Evolutionary conservation across 345 rosid species (phyloP).

Genomic region (Capsella bursapastoris): DNA sequence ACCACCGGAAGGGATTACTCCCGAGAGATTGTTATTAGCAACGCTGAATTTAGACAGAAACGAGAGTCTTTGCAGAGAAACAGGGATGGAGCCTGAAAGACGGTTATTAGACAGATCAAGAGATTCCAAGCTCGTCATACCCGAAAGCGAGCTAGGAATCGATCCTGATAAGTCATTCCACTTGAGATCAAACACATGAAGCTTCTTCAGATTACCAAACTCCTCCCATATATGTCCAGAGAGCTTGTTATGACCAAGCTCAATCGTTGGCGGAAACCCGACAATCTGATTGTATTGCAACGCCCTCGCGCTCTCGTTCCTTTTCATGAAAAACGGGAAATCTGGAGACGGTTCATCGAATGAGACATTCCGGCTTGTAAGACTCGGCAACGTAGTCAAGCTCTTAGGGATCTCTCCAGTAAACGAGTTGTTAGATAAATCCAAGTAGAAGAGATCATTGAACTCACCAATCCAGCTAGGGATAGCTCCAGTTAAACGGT

Average conservation of each 20-base stretch:
- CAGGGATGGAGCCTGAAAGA: constrained; percentile 52
- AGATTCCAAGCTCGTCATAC: constrained; percentile 59
- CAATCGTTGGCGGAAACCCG: constrained; percentile 57
- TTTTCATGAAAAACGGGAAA: constrained; percentile 64
- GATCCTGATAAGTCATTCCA: constrained; percentile 50
- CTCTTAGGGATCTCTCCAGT: constrained; percentile 62
- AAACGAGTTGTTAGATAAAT: constrained; percentile 67
- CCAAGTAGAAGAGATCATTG: constrained; percentile 63
- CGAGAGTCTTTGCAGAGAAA: constrained; percentile 45
- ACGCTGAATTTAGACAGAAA: constrained; percentile 68
- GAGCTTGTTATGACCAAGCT: constrained; percentile 47
- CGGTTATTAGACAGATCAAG: constrained; percentile 58
- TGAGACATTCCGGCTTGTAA: constrained; percentile 50
- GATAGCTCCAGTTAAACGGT: constrained; percentile 53
- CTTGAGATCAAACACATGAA: constrained; percentile 56
- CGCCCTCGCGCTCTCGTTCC: constrained; percentile 54
- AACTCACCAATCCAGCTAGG: constrained; percentile 63
- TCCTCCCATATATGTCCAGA: constrained; percentile 59
- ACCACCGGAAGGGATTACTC: constrained; percentile 63
- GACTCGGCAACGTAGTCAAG: constrained; percentile 54
- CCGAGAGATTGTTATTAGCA: constrained; percentile 60
- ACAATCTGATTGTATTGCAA: constrained; percentile 68
- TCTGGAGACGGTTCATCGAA: constrained; percentile 60
- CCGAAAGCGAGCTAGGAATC: constrained; percentile 52
- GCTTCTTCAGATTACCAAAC: constrained; percentile 60